Evolutionary conservation across 2,329 filamentous ascomycete genomes (phyloP), one percentile per base, ranked within the genome.

Genomic region (Epichloe aotearoae): DNA sequence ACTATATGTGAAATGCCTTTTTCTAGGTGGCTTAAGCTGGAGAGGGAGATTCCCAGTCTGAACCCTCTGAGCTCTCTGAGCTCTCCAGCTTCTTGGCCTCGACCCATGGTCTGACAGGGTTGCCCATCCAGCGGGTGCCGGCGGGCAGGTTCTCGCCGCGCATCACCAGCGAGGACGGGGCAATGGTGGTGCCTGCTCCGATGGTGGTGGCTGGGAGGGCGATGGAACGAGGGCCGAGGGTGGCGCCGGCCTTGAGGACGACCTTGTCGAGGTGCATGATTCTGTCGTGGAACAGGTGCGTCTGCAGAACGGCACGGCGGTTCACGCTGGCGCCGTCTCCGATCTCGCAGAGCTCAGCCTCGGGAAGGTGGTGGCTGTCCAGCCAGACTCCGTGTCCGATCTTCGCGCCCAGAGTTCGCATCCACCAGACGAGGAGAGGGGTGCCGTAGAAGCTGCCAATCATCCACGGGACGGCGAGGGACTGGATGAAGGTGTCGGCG

Each of bases 401-500:
- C 33, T 54, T 53, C n/a, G 56, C 56, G 2, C 57, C 57, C 2
- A 58, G 51, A 1, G 55, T 46, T 20, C 54, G 53, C 52, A 58
- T 48, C 52, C 55, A 57, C 43, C 50, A 47, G 30, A 42, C 45
- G 11, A 58, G 52, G 2, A 58, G 20, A 0, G 57, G 56, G 3
- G 57, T 58, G 51, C 57, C 57, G 49, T 57, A 57, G 47, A 52
- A 52, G 20, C 43, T 38, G 14, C 39, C 40, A 2, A 54, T 53
- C 41, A 57, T 44, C 46, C 54, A 55, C 4, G 57, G 57, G 1
- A 57, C 49, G 10, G 53, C 56, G 8, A 58, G 44, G 8, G 51
- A 52, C 47, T 77, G 72, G 44, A 86, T 67, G 59, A 86, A 82
- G 30, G 66, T 63, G 57, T 80, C 76, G 15, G 82, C 84, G 42